Percentiles rank a stretch among this genome's conserved stretches.
Evolutionary conservation across 495 filamentous ascomycete genomes (phyloP).

Genomic region (Neurospora intermedia): DNA sequence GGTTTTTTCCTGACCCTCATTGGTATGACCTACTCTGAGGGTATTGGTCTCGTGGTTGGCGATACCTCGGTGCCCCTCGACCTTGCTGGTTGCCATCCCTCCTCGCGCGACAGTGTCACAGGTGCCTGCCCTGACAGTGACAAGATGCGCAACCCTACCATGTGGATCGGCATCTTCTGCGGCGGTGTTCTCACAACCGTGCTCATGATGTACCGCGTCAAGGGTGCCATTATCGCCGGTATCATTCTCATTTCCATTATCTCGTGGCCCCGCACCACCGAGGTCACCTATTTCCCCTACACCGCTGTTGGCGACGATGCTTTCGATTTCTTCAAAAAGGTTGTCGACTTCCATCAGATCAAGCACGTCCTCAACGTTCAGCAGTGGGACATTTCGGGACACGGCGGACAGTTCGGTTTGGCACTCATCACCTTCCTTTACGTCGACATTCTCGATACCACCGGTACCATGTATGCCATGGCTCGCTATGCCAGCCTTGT

Average conservation of each 20-base stretch:
- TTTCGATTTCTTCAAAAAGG: slow-evolving; percentile 78
- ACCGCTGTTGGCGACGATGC: slow-evolving; percentile 48
- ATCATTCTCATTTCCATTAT: slow-evolving; percentile 76
- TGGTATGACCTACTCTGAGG: slow-evolving; percentile 66
- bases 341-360: slow-evolving; percentile 71
- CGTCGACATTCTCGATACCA: slow-evolving; percentile 71
- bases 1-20: slow-evolving; percentile 73
- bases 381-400: slow-evolving; percentile 52
- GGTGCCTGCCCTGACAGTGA: slow-evolving; percentile 40
- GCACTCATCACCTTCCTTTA: slow-evolving; percentile 79
- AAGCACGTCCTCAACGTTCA: slow-evolving; percentile 51
- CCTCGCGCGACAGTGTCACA: slow-evolving; percentile 15
- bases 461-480: slow-evolving; percentile 75
- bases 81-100: slow-evolving; percentile 52
- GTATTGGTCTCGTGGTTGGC: slow-evolving; percentile 63
- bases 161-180: slow-evolving; percentile 81
- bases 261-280: slow-evolving; percentile 65
- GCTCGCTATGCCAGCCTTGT: slow-evolving; percentile 65
- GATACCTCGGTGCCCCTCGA: slow-evolving; percentile 47
- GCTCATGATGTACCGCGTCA: slow-evolving; percentile 73
- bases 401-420: slow-evolving; percentile 59
- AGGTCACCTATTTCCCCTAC: slow-evolving; percentile 70
- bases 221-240: slow-evolving; percentile 69
- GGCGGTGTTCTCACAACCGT: slow-evolving; percentile 66
- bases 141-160: slow-evolving; percentile 65